Evolutionary conservation across 139 green algal genomes (phyloP), one percentile per base, ranked within the genome.

Genomic region (Chlorella sp.): DNA sequence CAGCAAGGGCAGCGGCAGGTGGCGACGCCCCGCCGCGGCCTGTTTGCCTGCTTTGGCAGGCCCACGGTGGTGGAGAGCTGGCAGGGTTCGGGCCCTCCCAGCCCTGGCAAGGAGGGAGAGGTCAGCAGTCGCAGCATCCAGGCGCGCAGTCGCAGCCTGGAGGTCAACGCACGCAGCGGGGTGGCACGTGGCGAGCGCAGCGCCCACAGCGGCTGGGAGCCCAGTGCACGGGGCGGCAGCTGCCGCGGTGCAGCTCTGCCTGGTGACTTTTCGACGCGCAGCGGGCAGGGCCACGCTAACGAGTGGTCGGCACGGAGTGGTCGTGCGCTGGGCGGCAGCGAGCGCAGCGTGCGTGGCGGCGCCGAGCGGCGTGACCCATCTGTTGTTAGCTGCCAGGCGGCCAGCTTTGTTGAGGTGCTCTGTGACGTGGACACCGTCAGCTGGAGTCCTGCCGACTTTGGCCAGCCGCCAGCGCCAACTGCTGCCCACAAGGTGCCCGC

Each of bases 41-140:
- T 83, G 39, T 74, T 83, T 63, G 38, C 63, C 39, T 83, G 78
- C 63, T 83, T 83, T n/a, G 17, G 38, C n/a, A 25, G n/a, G 63
- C 39, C 78, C 5, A 17, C 62, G 17, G 63, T 64, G 28, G 28
- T 74, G 3, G 74, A 69, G 65, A 30, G 30, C 11, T 30, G 16
- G 65, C 38, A 78, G 41, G 17, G 36, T 4, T 20, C 20, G 6
- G 3, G 0, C 17, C 25, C 71, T 15, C 41, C 71, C 11, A 60
- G 51, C 51, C 51, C 51, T 23, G 13, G 51, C 51, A 60, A 60
- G 51, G 51, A 60, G 11, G 12, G 51, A 4, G 51, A 60, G 51
- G 51, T 15, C 15, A 60, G 51, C 51, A 15, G 12, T 23, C 13
- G 51, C 51, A 2, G 51, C 51, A 15, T 9, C 51, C 51, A 60